Evolutionary conservation across 352 stramenopile genomes (phyloP).

Genomic region (Globisporangium mamillatum): DNA sequence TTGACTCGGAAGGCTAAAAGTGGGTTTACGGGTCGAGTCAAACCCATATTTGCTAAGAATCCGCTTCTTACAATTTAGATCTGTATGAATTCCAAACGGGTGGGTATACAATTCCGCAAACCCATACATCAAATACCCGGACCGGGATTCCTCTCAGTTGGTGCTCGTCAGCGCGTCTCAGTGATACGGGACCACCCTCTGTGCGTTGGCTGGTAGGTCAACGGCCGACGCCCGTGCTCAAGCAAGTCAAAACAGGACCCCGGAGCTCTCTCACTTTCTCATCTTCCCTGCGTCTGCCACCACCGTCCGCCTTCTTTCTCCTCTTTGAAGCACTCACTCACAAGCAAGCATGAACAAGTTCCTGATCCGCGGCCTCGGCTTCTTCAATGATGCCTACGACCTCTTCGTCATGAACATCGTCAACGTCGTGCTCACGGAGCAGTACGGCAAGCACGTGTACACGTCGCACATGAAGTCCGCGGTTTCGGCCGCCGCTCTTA

Average conservation of each 20-base stretch:
- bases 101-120: background rate
- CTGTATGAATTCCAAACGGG: background rate
- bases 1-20: background rate
- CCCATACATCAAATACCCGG: background rate
- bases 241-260: background rate
- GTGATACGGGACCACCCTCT: slow-evolving; percentile 1
- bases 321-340: background rate
- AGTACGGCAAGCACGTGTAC: slow-evolving; percentile 57
- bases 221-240: background rate
- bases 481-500: slow-evolving; percentile 46
- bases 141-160: background rate
- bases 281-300: background rate
- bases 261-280: background rate
- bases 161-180: slow-evolving; percentile 1
- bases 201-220: background rate
- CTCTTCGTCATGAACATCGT: slow-evolving; percentile 71
- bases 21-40: background rate
- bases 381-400: slow-evolving; percentile 64
- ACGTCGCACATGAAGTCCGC: slow-evolving; percentile 52
- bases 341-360: slow-evolving; percentile 45
- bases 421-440: slow-evolving; percentile 61
- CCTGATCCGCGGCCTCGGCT: slow-evolving; percentile 48
- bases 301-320: background rate
- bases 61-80: background rate
- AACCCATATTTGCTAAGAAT: background rate